Percentiles rank a stretch among this genome's conserved stretches.
Evolutionary conservation across 495 filamentous ascomycete genomes (phyloP).

Genomic region (Hyphodiscus hymeniophilus): DNA sequence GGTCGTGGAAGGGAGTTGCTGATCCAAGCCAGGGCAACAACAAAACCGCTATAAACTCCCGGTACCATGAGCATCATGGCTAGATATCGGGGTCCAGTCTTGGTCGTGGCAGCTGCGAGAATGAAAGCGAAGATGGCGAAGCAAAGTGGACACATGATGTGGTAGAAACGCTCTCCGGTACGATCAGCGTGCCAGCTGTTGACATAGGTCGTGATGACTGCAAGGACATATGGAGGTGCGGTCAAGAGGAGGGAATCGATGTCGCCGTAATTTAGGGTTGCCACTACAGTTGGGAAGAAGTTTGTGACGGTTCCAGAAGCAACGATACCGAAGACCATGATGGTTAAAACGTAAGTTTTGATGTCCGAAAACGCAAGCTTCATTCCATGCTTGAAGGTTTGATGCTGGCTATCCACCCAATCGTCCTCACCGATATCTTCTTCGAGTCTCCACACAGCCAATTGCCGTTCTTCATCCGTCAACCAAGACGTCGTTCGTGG

Average conservation of each 20-base stretch:
- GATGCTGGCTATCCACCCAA: conserved; percentile 54
- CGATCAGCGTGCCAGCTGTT: conserved; percentile 73
- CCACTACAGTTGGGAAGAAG: conserved; percentile 82
- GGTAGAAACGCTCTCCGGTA: conserved; percentile 71
- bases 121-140: conserved; percentile 68
- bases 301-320: conserved; percentile 71
- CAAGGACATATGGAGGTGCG: conserved; percentile 65
- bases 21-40: conserved; percentile 72
- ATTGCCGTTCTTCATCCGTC: conserved; percentile 55
- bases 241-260: conserved; percentile 68
- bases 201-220: conserved; percentile 58
- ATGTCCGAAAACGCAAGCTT: conserved; percentile 63
- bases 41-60: conserved; percentile 58
- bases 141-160: conserved; percentile 60
- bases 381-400: conserved; percentile 56
- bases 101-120: conserved; percentile 60
- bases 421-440: conserved; percentile 78
- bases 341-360: conserved; percentile 64
- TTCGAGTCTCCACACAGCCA: conserved; percentile 63
- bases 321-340: conserved; percentile 65
- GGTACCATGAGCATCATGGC: conserved; percentile 80
- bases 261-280: conserved; percentile 59
- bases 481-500: conserved; percentile 72
- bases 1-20: conserved; percentile 74
- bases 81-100: conserved; percentile 60